These are phyloP conservation scores for Cryptococcus deneoformans DNA, from an alignment of 1,284 basidiomycete species.

Conservation along the genomic window DNA sequence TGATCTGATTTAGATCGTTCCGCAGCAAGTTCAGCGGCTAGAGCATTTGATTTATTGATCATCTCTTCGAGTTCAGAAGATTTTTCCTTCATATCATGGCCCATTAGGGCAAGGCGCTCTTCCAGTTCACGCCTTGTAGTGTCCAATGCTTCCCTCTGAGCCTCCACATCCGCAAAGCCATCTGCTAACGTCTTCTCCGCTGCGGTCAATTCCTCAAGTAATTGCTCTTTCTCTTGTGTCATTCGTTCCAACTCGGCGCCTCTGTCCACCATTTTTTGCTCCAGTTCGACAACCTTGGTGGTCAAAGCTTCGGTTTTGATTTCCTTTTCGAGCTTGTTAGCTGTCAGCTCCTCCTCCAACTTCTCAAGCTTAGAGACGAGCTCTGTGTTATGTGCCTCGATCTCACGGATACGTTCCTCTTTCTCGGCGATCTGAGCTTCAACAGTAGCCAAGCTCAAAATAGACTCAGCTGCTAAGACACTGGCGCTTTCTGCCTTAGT, in stretches of 20 bases:
- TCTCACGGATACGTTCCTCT: slow-evolving; percentile 7
- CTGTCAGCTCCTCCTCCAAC: not conserved
- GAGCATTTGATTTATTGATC: not conserved
- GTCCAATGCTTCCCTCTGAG: slow-evolving; percentile 1
- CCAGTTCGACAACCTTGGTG: slow-evolving; percentile 1
- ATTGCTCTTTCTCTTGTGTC: slow-evolving; percentile 8
- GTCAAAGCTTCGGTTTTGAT: not conserved
- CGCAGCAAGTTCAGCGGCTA: not conserved
- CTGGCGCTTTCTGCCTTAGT: slow-evolving; percentile 1
- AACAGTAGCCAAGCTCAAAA: not conserved
- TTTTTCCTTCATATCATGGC: not conserved
- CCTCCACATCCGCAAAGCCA: slow-evolving; percentile 8
- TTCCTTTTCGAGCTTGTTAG: slow-evolving; percentile 4
- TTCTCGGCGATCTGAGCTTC: slow-evolving; percentile 12
- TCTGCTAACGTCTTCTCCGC: slow-evolving; percentile 13
- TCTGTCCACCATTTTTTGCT: slow-evolving; percentile 2
- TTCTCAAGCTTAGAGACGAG: slow-evolving; percentile 7
- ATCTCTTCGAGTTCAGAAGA: not conserved
- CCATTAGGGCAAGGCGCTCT: not conserved
- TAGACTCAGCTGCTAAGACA: not conserved
- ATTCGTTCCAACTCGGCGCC: not conserved
- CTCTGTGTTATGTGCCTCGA: slow-evolving; percentile 6
- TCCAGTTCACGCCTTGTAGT: not conserved
- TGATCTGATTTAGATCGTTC: not conserved
- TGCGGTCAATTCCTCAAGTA: slow-evolving; percentile 9